Percentiles rank a stretch among this genome's conserved stretches.
phyloP scores from a whole-genome alignment of 805 yeast species.

The Lipomyces chichibuensis region DNA sequence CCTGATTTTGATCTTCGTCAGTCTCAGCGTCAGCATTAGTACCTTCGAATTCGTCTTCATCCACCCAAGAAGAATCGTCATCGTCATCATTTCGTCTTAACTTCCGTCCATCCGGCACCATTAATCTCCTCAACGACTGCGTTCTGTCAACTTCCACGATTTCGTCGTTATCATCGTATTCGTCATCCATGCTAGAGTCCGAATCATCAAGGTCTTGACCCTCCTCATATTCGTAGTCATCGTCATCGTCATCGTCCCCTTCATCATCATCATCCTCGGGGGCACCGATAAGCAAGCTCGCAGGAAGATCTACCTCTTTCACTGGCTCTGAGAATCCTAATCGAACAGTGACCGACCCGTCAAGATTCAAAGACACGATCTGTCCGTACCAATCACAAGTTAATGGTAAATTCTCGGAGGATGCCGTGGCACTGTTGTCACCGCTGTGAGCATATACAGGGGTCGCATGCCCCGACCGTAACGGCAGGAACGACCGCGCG shows the following conservation, averaged over 20 bases:
- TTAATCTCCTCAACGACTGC: conserved; percentile 5
- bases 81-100: conserved; percentile 11
- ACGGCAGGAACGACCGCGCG: conserved; percentile 31
- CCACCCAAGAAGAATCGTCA: conserved; percentile 27
- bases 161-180: conserved; percentile 11
- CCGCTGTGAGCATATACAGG: conserved; percentile 7
- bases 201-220: conserved; percentile 4
- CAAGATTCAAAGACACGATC: conserved; percentile 23
- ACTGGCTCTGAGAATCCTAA: conserved; percentile 24
- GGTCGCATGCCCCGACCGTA: conserved; percentile 20
- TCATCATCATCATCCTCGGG: conserved; percentile 31
- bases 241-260: conserved; percentile 31
- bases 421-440: background rate
- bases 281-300: conserved; percentile 22
- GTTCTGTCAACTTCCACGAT: background rate
- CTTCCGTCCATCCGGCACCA: conserved; percentile 5
- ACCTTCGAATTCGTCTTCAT: conserved; percentile 22
- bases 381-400: conserved; percentile 36
- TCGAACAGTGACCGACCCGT: conserved; percentile 29
- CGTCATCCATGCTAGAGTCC: conserved; percentile 3
- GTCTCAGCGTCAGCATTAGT: background rate
- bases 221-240: conserved; percentile 17
- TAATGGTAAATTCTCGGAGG: conserved; percentile 2
- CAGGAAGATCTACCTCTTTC: conserved; percentile 25
- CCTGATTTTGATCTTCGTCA: conserved; percentile 1